These are phyloP conservation scores for Sporisorium sorghi DNA, from an alignment of 1,284 basidiomycete species.

Conservation along the genomic window DNA sequence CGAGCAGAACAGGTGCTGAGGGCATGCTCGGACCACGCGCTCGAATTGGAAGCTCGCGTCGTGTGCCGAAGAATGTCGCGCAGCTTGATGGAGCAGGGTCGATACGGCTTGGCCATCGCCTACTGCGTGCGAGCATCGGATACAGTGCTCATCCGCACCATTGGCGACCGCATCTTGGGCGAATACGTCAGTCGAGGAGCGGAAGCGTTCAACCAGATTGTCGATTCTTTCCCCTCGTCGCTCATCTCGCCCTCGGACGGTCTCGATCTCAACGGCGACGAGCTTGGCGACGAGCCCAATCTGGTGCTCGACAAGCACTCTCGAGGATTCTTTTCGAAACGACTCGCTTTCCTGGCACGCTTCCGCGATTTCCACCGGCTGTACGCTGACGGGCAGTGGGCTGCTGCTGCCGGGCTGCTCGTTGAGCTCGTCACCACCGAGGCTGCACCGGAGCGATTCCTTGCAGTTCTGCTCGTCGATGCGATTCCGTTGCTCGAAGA, in stretches of 20 bases:
- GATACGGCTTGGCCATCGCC: slow-evolving; percentile 62
- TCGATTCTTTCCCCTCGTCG: slow-evolving; percentile 62
- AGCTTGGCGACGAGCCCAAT: slow-evolving; percentile 14
- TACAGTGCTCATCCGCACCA: slow-evolving; percentile 54
- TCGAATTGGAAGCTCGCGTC: slow-evolving; percentile 63
- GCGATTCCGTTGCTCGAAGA: slow-evolving; percentile 61
- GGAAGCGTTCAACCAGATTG: slow-evolving; percentile 54
- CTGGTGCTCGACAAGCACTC: slow-evolving; percentile 18
- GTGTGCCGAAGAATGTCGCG: slow-evolving; percentile 57
- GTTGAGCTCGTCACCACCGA: slow-evolving; percentile 63
- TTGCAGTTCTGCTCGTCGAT: slow-evolving; percentile 64
- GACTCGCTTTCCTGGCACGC: slow-evolving; percentile 63
- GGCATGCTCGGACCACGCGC: slow-evolving; percentile 62
- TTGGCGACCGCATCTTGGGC: slow-evolving; percentile 61
- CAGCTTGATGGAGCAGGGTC: slow-evolving; percentile 40
- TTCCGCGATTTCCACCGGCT: slow-evolving; percentile 65
- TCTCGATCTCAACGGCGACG: slow-evolving; percentile 23
- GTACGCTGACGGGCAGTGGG: slow-evolving; percentile 48
- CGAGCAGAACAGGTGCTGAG: slow-evolving; percentile 63
- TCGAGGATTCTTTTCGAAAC: slow-evolving; percentile 51
- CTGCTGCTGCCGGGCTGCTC: slow-evolving; percentile 56
- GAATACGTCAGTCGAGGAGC: slow-evolving; percentile 58
- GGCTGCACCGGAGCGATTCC: slow-evolving; percentile 62
- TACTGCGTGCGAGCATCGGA: slow-evolving; percentile 65
- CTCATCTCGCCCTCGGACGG: slow-evolving; percentile 45